Base-by-base conservation (phyloP, 768 basidiomycete genomes). In the Russula vinacea region DNA sequence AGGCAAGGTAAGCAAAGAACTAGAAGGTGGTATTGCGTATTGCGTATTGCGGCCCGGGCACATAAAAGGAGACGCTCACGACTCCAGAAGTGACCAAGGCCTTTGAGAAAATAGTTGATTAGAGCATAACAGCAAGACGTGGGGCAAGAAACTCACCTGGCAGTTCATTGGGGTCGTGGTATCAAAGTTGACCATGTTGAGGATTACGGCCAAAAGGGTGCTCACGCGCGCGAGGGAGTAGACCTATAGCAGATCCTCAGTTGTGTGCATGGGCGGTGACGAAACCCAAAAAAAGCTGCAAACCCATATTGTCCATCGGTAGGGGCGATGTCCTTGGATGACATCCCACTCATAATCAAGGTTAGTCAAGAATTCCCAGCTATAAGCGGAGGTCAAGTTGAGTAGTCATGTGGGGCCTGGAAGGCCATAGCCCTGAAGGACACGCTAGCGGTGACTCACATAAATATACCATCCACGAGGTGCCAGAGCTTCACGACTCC, bases 291-390 rank as follows among this genome's bases (percentile, higher is more conserved):
- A 35, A 37, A 19, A 8, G 14, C 2, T 22, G 55, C 60, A 17
- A n/a, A 59, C 58, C 58, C 49, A 59, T 59, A 59, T 59, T 4
- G 58, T 51, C 58, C 58, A 32, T 17, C 49, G 24, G 49, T 50
- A 59, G 0, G 35, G 49, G 26, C 58, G 49, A 39, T 22, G 37
- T 6, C 56, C 56, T 16, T 19, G 26, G 13, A 57, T 45, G 11
- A 57, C 19, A 32, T 37, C 37, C 56, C 42, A 57, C 7, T 57
- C 56, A 22, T n/a, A 57, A 13, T 57, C 29, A 13, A 57, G 56
- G 8, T 29, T 57, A 3, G 42, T 57, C n/a, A 57, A 3, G 17
- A 57, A 57, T 19, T 57, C 56, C 56, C 56, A 57, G 7, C 19
- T 40, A 40, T 13, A 16, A 26, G 11, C 19, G 26, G 8, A n/a